Base-by-base conservation (phyloP, 2,329 filamentous ascomycete genomes). In the Tolypocladium nubicola region DNA sequence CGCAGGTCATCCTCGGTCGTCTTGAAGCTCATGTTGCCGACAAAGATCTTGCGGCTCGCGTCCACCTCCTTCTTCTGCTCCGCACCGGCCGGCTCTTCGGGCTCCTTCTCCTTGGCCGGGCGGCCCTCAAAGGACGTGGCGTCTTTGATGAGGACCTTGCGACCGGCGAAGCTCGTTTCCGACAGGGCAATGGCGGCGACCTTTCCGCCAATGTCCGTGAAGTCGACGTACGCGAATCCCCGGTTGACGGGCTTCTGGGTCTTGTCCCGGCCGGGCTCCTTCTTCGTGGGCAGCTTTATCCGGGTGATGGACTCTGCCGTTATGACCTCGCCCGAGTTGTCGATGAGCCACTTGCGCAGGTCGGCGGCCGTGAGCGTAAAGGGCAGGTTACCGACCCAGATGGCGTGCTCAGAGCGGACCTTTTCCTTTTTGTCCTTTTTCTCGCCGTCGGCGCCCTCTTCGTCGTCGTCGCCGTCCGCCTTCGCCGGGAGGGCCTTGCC, bases 381-480 rank as follows among this genome's bases (percentile, higher is more conserved):
- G n/a, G 88, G 84, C 61, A 99, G 75, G 73, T 99, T 99, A 65
- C 95, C 94, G 65, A 99, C 89, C 94, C 94, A 99, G 63, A 99
- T 84, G 61, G 91, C 90, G 71, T 90, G 85, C 21, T 89, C 85
- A 11, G 90, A 94, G 59, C 90, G 86, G 64, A 78, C 75, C 62
- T 80, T 77, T 56, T 79, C 65, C 61, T 71, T 70, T 60, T 70
- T 71, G 35, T 74, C 71, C 59, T 73, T 74, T 57, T 73, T 68
- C 41, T 73, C 69, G 7, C 65, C 66, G 49, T 73, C 72, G 43
- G 64, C 65, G 56, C 67, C 66, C 60, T 66, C 68, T 19, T 65
- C 63, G 63, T 73, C 65, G 62, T 69, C 64, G 64, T 74, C 67
- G 68, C 66, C 68, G 53, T 70, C 67, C 43, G 67, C 66, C 58